phyloP scores from a whole-genome alignment of 768 basidiomycete species.

The Auricularia sp. region DNA sequence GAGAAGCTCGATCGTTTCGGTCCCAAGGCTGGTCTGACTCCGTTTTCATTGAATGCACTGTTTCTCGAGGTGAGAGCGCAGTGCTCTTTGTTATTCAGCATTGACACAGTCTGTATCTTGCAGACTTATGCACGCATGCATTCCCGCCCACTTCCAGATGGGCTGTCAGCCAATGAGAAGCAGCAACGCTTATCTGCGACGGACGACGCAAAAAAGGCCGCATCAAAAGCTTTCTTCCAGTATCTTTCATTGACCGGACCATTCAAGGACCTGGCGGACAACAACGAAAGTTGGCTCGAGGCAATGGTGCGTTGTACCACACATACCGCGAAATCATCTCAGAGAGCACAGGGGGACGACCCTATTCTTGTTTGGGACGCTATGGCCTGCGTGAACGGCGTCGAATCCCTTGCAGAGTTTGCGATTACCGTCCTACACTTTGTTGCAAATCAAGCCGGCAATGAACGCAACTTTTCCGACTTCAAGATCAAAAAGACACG shows the following conservation, averaged over 20 bases:
- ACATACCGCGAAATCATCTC: too few relatives aligned
- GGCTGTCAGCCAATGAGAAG: too few relatives aligned
- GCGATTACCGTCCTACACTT: not conserved
- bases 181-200: too few relatives aligned
- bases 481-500: not conserved
- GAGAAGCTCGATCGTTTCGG: not conserved
- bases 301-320: not conserved
- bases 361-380: not conserved
- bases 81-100: not conserved
- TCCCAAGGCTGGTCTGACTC: not conserved
- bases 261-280: not conserved
- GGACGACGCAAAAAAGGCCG: too few relatives aligned
- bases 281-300: not conserved
- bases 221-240: not conserved
- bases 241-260: not conserved
- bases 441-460: not conserved
- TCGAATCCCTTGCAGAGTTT: not conserved
- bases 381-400: not conserved
- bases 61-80: not conserved
- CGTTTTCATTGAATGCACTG: not conserved
- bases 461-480: not conserved
- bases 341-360: not conserved
- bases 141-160: not conserved
- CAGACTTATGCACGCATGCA: not conserved
- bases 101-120: not conserved